Evolutionary conservation across 2,329 filamentous ascomycete genomes (phyloP).

Genomic region (Botrytis medusae): DNA sequence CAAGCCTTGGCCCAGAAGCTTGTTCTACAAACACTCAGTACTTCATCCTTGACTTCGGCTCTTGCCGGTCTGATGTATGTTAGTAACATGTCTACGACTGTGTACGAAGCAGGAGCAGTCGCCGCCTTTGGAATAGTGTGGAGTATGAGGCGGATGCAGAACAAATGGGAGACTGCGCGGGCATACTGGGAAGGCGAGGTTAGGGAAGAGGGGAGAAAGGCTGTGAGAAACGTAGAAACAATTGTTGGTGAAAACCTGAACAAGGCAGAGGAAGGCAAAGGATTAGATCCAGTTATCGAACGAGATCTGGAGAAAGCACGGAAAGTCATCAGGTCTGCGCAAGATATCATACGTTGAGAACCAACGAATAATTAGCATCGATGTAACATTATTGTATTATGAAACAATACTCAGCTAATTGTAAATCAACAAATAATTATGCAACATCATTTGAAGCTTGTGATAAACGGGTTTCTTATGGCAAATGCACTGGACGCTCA

Average conservation of each 20-base stretch:
- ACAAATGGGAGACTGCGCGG: conserved; percentile 60
- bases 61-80: conserved; percentile 58
- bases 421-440: conserved; percentile 8
- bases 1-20: conserved; percentile 73
- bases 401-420: conserved; percentile 14
- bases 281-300: conserved; percentile 10
- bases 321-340: conserved; percentile 14
- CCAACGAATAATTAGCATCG: conserved; percentile 14
- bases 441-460: background rate
- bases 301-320: conserved; percentile 17
- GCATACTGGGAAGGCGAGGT: conserved; percentile 65
- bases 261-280: conserved; percentile 16
- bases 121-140: conserved; percentile 61
- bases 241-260: conserved; percentile 44
- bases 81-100: conserved; percentile 51
- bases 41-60: conserved; percentile 60
- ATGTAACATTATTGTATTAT: conserved; percentile 22
- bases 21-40: conserved; percentile 69
- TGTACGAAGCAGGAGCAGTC: conserved; percentile 63
- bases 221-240: conserved; percentile 56
- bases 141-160: conserved; percentile 60
- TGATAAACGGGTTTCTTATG: background rate
- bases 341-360: conserved; percentile 19
- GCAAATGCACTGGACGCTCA: background rate
- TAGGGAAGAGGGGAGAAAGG: conserved; percentile 65